Conservation (phyloP, 2,329 filamentous ascomycete genomes). For the Gremmenia infestans region DNA sequence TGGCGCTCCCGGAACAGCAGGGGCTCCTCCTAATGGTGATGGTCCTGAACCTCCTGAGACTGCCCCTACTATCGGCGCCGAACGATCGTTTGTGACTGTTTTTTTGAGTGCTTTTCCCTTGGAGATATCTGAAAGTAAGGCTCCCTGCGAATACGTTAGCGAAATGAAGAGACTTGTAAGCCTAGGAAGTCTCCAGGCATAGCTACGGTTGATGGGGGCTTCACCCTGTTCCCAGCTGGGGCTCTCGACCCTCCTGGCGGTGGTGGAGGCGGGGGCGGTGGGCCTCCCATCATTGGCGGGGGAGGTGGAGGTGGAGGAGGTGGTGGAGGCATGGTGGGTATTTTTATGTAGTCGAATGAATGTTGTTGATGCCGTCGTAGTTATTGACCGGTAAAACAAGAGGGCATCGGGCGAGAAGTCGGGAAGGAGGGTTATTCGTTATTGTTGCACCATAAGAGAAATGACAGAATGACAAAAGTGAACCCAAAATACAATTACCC, state of each 20-base stretch:
- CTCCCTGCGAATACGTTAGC: conserved; percentile 54
- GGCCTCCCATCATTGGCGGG: conserved; percentile 44
- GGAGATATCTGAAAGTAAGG: conserved; percentile 79
- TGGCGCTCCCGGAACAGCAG: conserved; percentile 66
- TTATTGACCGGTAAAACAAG: background rate
- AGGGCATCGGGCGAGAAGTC: background rate
- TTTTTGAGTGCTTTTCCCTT: conserved; percentile 81
- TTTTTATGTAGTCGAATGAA: background rate
- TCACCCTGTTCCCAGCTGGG: conserved; percentile 58
- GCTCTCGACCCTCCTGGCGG: conserved; percentile 59
- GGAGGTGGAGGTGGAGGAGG: conserved; percentile 70
- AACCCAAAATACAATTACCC: background rate
- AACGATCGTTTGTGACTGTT: conserved; percentile 86
- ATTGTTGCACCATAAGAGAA: background rate
- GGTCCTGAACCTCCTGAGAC: conserved; percentile 49
- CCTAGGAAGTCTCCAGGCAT: conserved; percentile 16
- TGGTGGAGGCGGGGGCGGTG: conserved; percentile 58
- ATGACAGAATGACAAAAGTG: background rate
- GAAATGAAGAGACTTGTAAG: conserved; percentile 20
- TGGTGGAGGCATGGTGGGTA: conserved; percentile 32
- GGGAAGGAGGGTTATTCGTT: background rate
- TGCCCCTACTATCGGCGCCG: conserved; percentile 65
- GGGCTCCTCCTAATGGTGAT: conserved; percentile 67
- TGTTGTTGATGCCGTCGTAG: background rate
- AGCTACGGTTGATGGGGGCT: conserved; percentile 32